phyloP scores from a whole-genome alignment of 140 eudicot genomes.

The Anethum foeniculum region DNA sequence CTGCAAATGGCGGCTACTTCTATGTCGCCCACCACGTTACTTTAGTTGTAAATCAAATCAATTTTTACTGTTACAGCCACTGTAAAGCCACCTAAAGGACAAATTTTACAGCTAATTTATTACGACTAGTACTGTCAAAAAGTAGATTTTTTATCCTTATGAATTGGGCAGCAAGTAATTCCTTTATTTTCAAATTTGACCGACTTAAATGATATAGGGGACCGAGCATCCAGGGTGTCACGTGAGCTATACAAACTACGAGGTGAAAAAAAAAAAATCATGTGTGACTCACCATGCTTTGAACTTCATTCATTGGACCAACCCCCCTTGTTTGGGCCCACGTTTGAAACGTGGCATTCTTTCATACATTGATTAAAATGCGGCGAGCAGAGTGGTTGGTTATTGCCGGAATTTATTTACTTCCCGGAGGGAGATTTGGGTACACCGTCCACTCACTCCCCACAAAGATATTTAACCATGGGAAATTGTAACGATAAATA shows the following conservation, averaged over 20 bases:
- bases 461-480: neutral
- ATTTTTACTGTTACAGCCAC: neutral
- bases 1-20: constrained; percentile 38
- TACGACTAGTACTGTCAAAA: neutral
- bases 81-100: neutral
- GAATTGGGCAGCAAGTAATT: constrained; percentile 26
- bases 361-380: constrained; percentile 19
- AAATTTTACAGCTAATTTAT: neutral
- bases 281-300: constrained; percentile 49
- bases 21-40: constrained; percentile 61
- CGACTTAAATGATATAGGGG: constrained; percentile 42
- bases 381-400: constrained; percentile 26
- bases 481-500: no score
- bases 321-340: constrained; percentile 22
- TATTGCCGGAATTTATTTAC: constrained; percentile 11
- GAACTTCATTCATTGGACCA: constrained; percentile 58
- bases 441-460: neutral
- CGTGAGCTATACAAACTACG: constrained; percentile 61
- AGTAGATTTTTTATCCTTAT: neutral
- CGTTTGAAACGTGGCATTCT: constrained; percentile 29
- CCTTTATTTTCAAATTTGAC: constrained; percentile 37
- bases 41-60: constrained; percentile 24
- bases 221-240: constrained; percentile 90
- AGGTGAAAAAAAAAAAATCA: constrained; percentile 23
- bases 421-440: constrained; percentile 3